Conservation (phyloP, 1,284 basidiomycete genomes). For the Pseudozyma sp. region DNA sequence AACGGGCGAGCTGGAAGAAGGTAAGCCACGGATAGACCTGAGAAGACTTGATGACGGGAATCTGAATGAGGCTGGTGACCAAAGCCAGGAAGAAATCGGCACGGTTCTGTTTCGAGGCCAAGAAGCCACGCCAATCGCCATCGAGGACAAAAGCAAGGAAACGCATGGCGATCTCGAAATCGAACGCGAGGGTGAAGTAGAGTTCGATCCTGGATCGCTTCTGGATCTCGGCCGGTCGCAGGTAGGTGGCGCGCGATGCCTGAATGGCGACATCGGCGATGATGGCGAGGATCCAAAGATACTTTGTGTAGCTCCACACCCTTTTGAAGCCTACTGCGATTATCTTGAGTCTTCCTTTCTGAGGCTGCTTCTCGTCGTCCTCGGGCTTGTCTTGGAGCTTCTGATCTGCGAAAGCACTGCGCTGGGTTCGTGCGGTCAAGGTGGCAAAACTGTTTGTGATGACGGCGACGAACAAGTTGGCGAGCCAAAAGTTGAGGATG, state of each 20-base stretch:
- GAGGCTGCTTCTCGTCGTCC: constrained; percentile 21
- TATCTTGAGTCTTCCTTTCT: constrained; percentile 34
- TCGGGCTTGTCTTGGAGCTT: constrained; percentile 30
- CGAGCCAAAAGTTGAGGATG: constrained; percentile 72
- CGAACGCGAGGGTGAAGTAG: constrained; percentile 84
- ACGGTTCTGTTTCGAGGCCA: constrained; percentile 77
- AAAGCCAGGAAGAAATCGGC: constrained; percentile 86
- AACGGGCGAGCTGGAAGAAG: constrained; percentile 85
- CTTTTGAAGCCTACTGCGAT: constrained; percentile 62
- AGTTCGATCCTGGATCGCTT: constrained; percentile 76
- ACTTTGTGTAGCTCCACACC: constrained; percentile 63
- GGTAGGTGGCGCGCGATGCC: constrained; percentile 77
- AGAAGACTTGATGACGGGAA: constrained; percentile 79
- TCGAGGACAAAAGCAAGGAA: constrained; percentile 75
- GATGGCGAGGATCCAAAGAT: constrained; percentile 74
- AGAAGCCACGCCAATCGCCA: constrained; percentile 86
- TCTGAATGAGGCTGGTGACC: constrained; percentile 83
- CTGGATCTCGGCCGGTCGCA: constrained; percentile 25
- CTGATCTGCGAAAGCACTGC: constrained; percentile 86
- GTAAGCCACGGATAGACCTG: constrained; percentile 88
- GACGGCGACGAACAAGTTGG: constrained; percentile 94
- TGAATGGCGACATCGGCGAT: constrained; percentile 77
- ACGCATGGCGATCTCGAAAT: constrained; percentile 86
- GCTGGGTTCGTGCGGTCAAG: constrained; percentile 86
- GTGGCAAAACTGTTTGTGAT: constrained; percentile 94